These are phyloP conservation scores for Blastobotrys apis DNA, from an alignment of 1,139 yeast genomes.

Conservation along the genomic window DNA sequence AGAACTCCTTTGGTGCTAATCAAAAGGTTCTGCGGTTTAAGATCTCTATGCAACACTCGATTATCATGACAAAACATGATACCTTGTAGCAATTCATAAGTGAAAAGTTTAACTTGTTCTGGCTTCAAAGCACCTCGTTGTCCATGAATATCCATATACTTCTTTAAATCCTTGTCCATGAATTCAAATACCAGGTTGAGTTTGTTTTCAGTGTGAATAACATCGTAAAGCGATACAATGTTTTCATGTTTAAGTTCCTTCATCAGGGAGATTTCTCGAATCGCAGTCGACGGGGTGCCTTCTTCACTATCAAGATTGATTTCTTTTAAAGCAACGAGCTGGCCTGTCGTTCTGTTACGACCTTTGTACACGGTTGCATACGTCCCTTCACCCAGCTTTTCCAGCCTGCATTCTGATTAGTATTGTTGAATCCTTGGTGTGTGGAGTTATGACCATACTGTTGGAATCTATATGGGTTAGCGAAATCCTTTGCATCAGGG, in stretches of 20 bases:
- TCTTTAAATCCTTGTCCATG: constrained; percentile 91
- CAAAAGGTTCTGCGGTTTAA: constrained; percentile 90
- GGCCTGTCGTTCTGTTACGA: constrained; percentile 85
- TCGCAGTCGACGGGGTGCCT: constrained; percentile 98
- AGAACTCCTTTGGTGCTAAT: constrained; percentile 86
- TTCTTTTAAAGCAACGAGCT: constrained; percentile 90
- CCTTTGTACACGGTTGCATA: constrained; percentile 98
- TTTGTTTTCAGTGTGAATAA: constrained; percentile 94
- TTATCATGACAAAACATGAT: constrained; percentile 94
- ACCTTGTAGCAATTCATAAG: constrained; percentile 88
- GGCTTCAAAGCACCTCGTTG: constrained; percentile 75
- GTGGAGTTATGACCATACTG: constrained; percentile 17
- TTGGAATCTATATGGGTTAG: constrained; percentile 31
- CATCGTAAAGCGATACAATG: constrained; percentile 89
- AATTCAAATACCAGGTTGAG: constrained; percentile 87
- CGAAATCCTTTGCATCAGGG: no score
- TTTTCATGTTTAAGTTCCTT: constrained; percentile 93
- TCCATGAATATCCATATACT: constrained; percentile 88
- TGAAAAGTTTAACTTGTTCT: constrained; percentile 77
- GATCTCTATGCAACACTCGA: constrained; percentile 88
- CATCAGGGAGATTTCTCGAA: constrained; percentile 93
- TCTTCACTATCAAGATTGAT: constrained; percentile 93
- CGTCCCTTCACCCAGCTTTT: constrained; percentile 95
- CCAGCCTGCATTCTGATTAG: constrained; percentile 39
- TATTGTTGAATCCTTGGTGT: background rate